phyloP scores from a whole-genome alignment of 2,329 filamentous ascomycete genomes.

The Ceratocystis colombiana region DNA sequence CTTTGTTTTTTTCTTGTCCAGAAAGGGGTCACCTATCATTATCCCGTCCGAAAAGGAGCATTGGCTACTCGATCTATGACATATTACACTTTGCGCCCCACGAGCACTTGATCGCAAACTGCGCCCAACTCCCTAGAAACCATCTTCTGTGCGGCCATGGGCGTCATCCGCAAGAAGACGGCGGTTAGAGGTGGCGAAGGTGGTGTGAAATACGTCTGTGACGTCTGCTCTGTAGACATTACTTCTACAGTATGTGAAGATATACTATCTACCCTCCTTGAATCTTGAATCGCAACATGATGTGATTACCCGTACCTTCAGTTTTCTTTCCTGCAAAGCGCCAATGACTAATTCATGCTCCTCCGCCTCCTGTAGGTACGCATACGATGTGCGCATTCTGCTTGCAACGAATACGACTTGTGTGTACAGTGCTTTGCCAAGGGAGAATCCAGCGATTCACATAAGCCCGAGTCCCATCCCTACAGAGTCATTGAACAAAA shows the following conservation, averaged over 20 bases:
- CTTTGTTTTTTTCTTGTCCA: too few relatives aligned
- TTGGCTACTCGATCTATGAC: not conserved
- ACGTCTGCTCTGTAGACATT: slow-evolving; percentile 92
- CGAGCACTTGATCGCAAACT: not conserved
- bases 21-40: too few relatives aligned
- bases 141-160: slow-evolving; percentile 47
- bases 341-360: not conserved
- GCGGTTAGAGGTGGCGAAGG: slow-evolving; percentile 75
- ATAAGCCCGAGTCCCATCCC: slow-evolving; percentile 76
- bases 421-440: slow-evolving; percentile 91
- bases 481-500: slow-evolving; percentile 97
- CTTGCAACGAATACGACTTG: slow-evolving; percentile 89
- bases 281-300: not conserved
- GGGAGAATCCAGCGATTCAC: slow-evolving; percentile 68
- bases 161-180: slow-evolving; percentile 92
- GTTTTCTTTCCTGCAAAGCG: not conserved
- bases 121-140: not conserved
- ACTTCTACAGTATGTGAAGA: slow-evolving; percentile 71
- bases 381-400: slow-evolving; percentile 75
- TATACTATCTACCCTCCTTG: slow-evolving; percentile 17
- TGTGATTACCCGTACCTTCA: not conserved
- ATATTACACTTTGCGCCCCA: not conserved
- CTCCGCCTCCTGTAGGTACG: slow-evolving; percentile 54
- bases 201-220: slow-evolving; percentile 91
- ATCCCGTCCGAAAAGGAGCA: not conserved